Evolutionary conservation across 2,329 filamentous ascomycete genomes (phyloP).

Genomic region (Camptophora hylomeconis): DNA sequence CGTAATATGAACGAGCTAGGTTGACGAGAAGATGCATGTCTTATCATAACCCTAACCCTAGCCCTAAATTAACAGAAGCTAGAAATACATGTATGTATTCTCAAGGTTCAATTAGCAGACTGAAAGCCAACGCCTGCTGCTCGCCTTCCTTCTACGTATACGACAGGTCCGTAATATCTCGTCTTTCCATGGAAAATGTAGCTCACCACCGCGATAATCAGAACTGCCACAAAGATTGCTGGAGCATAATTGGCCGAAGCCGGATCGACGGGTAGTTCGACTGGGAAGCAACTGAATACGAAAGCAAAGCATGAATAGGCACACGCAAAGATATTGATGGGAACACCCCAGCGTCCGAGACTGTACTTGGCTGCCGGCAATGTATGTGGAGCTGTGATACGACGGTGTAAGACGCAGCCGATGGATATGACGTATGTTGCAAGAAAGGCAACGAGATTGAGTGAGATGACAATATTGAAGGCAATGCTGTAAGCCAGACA

Average conservation of each 20-base stretch:
- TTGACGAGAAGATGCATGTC: no score
- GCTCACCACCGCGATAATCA: no score
- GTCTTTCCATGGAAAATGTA: no score
- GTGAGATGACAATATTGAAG: slow-evolving; percentile 7
- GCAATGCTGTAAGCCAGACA: not conserved
- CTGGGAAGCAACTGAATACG: slow-evolving; percentile 2
- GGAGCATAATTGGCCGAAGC: slow-evolving; percentile 1
- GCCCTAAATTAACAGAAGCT: no score
- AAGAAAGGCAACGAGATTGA: slow-evolving; percentile 12
- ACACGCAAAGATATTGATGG: not conserved
- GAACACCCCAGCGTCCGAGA: not conserved
- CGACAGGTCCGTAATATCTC: no score
- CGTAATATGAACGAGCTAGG: no score
- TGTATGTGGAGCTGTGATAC: not conserved
- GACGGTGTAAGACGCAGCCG: slow-evolving; percentile 5
- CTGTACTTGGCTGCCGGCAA: not conserved
- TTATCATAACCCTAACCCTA: no score
- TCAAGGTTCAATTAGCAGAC: no score
- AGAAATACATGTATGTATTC: no score
- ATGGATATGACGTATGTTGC: slow-evolving; percentile 14
- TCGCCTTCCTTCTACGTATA: no score
- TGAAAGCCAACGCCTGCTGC: no score
- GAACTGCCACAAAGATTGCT: no score
- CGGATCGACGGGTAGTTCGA: slow-evolving; percentile 1
- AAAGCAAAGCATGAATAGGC: not conserved